phyloP scores from a whole-genome alignment of 495 filamentous ascomycete genomes.

The Thermothielavioides terrestris region DNA sequence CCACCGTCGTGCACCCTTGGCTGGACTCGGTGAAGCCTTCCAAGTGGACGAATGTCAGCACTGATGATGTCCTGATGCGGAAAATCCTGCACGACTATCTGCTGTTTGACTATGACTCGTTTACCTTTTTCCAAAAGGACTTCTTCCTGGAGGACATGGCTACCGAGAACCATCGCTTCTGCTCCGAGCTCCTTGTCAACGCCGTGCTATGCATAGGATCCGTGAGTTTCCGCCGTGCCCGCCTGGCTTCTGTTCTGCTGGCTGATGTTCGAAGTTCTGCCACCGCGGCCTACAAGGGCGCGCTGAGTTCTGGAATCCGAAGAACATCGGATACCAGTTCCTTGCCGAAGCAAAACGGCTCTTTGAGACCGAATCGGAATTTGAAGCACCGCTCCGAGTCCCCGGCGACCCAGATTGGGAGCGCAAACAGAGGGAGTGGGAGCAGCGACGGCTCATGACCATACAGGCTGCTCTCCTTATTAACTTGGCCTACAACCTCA shows the following conservation, averaged over 20 bases:
- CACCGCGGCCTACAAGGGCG: slow-evolving; percentile 23
- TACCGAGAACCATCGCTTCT: slow-evolving; percentile 23
- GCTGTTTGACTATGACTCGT: slow-evolving; percentile 32
- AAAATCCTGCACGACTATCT: slow-evolving; percentile 29
- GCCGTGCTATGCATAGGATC: slow-evolving; percentile 28
- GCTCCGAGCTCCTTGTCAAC: slow-evolving; percentile 32
- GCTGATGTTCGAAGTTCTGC: slow-evolving; percentile 19
- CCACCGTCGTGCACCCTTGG: slow-evolving; percentile 23
- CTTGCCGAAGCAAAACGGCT: slow-evolving; percentile 33
- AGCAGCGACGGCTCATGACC: slow-evolving; percentile 21
- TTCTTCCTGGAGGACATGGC: slow-evolving; percentile 33
- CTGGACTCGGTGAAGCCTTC: slow-evolving; percentile 26
- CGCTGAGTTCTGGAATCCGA: slow-evolving; percentile 31
- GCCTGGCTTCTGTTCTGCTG: not conserved
- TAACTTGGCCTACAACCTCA: slow-evolving; percentile 22
- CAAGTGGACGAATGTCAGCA: slow-evolving; percentile 30
- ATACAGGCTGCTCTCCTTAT: slow-evolving; percentile 30
- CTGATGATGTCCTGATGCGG: slow-evolving; percentile 26
- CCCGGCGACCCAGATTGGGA: slow-evolving; percentile 16
- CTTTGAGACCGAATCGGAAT: slow-evolving; percentile 26
- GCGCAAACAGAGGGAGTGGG: slow-evolving; percentile 17
- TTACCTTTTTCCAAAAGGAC: slow-evolving; percentile 29
- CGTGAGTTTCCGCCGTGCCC: slow-evolving; percentile 21
- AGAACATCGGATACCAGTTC: slow-evolving; percentile 30
- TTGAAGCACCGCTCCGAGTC: slow-evolving; percentile 4